These are phyloP conservation scores for Leucaena leucocephala DNA, from an alignment of 306 rosid genomes.

Conservation along the genomic window DNA sequence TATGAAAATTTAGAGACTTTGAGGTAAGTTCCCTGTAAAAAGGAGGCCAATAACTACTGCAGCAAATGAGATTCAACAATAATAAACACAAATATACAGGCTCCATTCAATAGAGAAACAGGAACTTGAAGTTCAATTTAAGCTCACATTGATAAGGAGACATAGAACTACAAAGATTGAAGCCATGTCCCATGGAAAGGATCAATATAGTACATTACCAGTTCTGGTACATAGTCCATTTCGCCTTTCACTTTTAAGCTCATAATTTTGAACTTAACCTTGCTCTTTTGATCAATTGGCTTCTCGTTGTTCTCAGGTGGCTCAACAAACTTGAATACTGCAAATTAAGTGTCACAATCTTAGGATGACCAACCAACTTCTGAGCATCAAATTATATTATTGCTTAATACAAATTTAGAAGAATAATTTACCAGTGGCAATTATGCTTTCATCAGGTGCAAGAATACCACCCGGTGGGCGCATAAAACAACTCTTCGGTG, in stretches of 20 bases:
- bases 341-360: slow-evolving; percentile 34
- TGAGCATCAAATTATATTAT: slow-evolving; percentile 3
- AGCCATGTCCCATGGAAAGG: slow-evolving; percentile 1
- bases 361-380: slow-evolving; percentile 26
- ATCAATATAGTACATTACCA: slow-evolving; percentile 55
- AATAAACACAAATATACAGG: not conserved
- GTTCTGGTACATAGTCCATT: slow-evolving; percentile 84
- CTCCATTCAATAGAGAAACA: not conserved
- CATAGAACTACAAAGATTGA: not conserved
- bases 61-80: not conserved
- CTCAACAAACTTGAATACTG: slow-evolving; percentile 96
- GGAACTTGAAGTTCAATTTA: not conserved
- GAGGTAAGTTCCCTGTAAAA: not conserved
- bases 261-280: slow-evolving; percentile 92
- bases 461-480: slow-evolving; percentile 92
- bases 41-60: not conserved
- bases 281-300: slow-evolving; percentile 71
- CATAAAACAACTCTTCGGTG: slow-evolving; percentile 95
- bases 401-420: slow-evolving; percentile 33
- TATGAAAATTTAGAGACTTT: not conserved
- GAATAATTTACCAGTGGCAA: slow-evolving; percentile 69
- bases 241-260: slow-evolving; percentile 86
- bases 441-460: slow-evolving; percentile 78
- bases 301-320: slow-evolving; percentile 84
- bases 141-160: not conserved